A percentile compares a stretch with the other conserved stretches of the same genome.
Evolutionary conservation across 1,139 yeast genomes (phyloP).

Genomic region (Debaryomycetaceae sp.): DNA sequence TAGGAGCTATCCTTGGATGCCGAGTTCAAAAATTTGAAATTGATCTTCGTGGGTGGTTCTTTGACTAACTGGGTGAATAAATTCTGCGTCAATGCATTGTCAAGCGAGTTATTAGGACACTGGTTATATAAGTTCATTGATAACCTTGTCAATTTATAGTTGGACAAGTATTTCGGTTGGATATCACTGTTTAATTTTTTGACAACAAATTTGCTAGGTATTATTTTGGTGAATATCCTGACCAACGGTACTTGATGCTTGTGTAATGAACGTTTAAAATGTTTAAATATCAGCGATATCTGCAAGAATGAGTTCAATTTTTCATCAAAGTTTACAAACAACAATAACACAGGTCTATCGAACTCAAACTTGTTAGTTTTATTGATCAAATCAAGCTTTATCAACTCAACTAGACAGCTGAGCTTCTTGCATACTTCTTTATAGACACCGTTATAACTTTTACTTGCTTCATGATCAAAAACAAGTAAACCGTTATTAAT

Average conservation of each 20-base stretch:
- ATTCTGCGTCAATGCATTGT: constrained; percentile 12
- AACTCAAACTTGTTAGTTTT: constrained; percentile 42
- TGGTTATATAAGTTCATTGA: constrained; percentile 65
- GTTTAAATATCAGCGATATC: constrained; percentile 46
- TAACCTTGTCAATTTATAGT: constrained; percentile 43
- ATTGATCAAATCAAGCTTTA: constrained; percentile 39
- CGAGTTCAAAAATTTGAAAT: constrained; percentile 46
- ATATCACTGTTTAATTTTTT: constrained; percentile 33
- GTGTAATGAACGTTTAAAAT: constrained; percentile 41
- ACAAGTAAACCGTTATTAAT: constrained; percentile 34
- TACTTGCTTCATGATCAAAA: constrained; percentile 16
- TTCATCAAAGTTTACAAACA: constrained; percentile 45
- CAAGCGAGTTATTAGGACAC: constrained; percentile 31
- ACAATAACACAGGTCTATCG: constrained; percentile 45
- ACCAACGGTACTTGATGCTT: constrained; percentile 43
- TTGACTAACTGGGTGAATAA: constrained; percentile 43
- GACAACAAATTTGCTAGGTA: constrained; percentile 52
- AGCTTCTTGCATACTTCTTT: constrained; percentile 29
- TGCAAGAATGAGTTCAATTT: constrained; percentile 45
- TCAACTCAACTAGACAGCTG: constrained; percentile 31
- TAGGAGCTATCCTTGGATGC: constrained; percentile 15
- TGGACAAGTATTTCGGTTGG: constrained; percentile 48
- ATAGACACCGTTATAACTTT: constrained; percentile 25
- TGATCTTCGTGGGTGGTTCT: constrained; percentile 45
- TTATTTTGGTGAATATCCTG: constrained; percentile 49